These are phyloP conservation scores for Magnusiomyces magnusii DNA, from an alignment of 1,139 yeast genomes.

Conservation along the genomic window DNA sequence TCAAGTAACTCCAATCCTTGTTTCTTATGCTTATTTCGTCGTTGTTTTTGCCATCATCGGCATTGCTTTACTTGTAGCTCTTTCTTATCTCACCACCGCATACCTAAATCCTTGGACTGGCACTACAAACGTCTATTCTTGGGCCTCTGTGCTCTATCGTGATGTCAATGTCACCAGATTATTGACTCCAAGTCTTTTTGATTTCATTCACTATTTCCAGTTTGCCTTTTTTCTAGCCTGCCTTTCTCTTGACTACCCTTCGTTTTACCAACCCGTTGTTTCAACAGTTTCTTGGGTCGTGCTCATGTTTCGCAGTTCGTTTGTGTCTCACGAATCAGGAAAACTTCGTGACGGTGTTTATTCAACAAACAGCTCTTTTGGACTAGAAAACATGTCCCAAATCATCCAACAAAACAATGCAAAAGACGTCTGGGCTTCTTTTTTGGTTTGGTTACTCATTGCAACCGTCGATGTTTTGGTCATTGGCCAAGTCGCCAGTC, in stretches of 20 bases:
- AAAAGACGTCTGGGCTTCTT: constrained; percentile 33
- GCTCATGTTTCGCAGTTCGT: constrained; percentile 28
- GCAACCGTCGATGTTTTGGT: constrained; percentile 18
- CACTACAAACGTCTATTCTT: constrained; percentile 49
- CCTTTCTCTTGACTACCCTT: constrained; percentile 53
- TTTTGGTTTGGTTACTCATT: constrained; percentile 31
- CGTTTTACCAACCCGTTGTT: constrained; percentile 53
- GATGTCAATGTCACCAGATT: constrained; percentile 50
- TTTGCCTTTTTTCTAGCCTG: constrained; percentile 53
- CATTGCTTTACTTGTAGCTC: constrained; percentile 39
- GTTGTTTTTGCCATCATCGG: constrained; percentile 39
- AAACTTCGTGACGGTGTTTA: constrained; percentile 24
- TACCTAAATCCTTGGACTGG: constrained; percentile 53
- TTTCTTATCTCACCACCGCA: constrained; percentile 38
- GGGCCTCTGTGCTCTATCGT: constrained; percentile 54
- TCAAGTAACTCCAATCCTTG: constrained; percentile 47
- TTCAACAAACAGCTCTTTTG: constrained; percentile 21
- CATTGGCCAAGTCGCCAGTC: constrained; percentile 14
- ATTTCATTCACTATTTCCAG: constrained; percentile 47
- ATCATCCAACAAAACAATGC: constrained; percentile 24
- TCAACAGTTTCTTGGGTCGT: constrained; percentile 37
- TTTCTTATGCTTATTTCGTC: constrained; percentile 37
- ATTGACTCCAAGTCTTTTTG: constrained; percentile 48
- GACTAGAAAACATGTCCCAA: constrained; percentile 27
- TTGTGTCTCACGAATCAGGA: constrained; percentile 19